phyloP scores from a whole-genome alignment of 2,329 filamentous ascomycete species.

The Lizonia empirigonia region DNA sequence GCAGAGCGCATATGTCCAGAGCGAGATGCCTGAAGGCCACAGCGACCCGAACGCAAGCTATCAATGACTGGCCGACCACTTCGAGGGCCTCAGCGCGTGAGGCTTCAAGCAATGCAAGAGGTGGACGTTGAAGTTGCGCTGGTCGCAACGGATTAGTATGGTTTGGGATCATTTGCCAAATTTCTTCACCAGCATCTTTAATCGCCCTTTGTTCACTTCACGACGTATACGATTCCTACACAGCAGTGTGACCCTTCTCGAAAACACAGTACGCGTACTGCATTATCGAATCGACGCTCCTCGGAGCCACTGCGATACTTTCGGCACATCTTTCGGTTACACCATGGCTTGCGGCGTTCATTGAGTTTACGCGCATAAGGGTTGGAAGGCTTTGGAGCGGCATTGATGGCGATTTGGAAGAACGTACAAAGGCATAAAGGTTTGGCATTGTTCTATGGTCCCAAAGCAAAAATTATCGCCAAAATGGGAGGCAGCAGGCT shows the following conservation, averaged over 20 bases:
- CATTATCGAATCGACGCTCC: slow-evolving; percentile 13
- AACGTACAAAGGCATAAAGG: slow-evolving; percentile 4
- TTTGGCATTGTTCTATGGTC: not conserved
- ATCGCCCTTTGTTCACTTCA: slow-evolving; percentile 14
- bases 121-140: slow-evolving; percentile 14
- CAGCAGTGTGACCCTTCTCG: slow-evolving; percentile 12
- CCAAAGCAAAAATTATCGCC: not conserved
- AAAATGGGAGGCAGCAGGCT: not conserved
- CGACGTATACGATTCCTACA: slow-evolving; percentile 16
- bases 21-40: slow-evolving; percentile 38
- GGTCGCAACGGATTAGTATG: slow-evolving; percentile 5
- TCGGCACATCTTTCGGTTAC: slow-evolving; percentile 13
- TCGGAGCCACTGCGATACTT: slow-evolving; percentile 14
- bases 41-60: slow-evolving; percentile 41
- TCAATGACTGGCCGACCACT: slow-evolving; percentile 45
- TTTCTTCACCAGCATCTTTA: slow-evolving; percentile 13
- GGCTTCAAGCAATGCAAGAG: slow-evolving; percentile 3
- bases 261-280: slow-evolving; percentile 10
- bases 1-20: slow-evolving; percentile 39
- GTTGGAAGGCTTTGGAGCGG: not conserved
- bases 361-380: slow-evolving; percentile 8
- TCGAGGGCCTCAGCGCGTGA: slow-evolving; percentile 15
- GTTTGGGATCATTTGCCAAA: slow-evolving; percentile 7
- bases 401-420: slow-evolving; percentile 13
- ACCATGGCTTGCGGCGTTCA: slow-evolving; percentile 17